Evolutionary conservation across 306 rosid species (phyloP), one percentile per base, ranked within the genome.

Genomic region (Fragaria ananassa): DNA sequence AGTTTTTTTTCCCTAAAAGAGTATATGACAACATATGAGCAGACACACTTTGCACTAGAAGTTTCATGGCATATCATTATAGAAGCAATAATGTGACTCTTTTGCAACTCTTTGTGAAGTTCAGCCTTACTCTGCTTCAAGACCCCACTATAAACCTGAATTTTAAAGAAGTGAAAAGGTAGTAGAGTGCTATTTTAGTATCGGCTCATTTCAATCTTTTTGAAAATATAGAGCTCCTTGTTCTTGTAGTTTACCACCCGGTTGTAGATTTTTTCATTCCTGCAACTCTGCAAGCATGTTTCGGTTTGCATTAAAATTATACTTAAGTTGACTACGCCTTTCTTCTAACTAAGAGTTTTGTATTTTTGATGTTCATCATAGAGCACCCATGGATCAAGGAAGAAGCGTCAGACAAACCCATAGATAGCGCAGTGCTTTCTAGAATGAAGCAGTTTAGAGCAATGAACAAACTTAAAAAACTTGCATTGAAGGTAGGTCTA

Each of bases 361-460:
- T 65, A 53, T 72, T 71, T 82, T 82, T 42, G 76, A 50, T 86
- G 80, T 67, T 72, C 75, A 25, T 77, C 78, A 63, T 76, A 93
- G 98, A 93, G 41, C 98, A 93, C 77, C 98, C 97, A 1, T 93
- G 98, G 98, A 72, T 93, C 49, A 89, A 85, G 86, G 98, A 93
- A 86, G 90, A 85, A 80, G 98, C 98, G 54, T 84, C 97, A 31
- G 96, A 93, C 89, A 91, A 85, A 80, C 96, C 97, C 51, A 93
- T 91, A 44, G 98, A 93, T 83, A 90, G 94, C 61, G 98, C 97
- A 31, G 97, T 93, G 57, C 93, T 91, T 56, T 88, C 98, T 21
- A 86, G 98, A 86, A 86, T 93, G 97, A 93, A 93, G 89, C 98
- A 93, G 79, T 93, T 93, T 81, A 88, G 96, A 85, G 96, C 93